A percentile compares a stretch with the other conserved stretches of the same genome.
These are phyloP conservation scores for Thelonectria blattea DNA, from an alignment of 2,329 filamentous ascomycete species.

Conservation along the genomic window DNA sequence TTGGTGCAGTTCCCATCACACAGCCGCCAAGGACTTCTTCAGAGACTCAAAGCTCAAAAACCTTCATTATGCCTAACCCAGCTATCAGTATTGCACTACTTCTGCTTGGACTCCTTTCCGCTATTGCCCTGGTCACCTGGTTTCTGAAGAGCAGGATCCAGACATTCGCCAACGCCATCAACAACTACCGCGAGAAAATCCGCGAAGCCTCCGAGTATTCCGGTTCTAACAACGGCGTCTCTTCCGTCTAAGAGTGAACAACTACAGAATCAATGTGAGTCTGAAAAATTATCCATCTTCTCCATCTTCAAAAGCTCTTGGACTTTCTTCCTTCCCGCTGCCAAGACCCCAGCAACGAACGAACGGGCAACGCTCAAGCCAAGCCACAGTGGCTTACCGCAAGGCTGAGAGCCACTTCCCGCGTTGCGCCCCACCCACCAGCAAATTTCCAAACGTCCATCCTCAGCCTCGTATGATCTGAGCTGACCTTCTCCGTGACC, in stretches of 20 bases:
- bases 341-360: background rate
- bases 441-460: constrained; percentile 33
- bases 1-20: background rate
- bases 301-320: background rate
- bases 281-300: too few species aligned
- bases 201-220: constrained; percentile 16
- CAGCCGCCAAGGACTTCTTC: background rate
- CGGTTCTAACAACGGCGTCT: constrained; percentile 18
- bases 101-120: constrained; percentile 39
- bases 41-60: background rate
- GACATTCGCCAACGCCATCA: constrained; percentile 39
- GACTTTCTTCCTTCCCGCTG: background rate
- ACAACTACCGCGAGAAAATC: constrained; percentile 28
- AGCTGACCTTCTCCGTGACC: constrained; percentile 32
- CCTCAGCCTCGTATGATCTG: constrained; percentile 39
- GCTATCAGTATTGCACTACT: constrained; percentile 42
- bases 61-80: constrained; percentile 37
- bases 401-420: constrained; percentile 29
- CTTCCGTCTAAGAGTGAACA: constrained; percentile 23
- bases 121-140: constrained; percentile 40
- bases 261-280: too few species aligned
- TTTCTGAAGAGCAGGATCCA: constrained; percentile 39
- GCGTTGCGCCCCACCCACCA: constrained; percentile 19
- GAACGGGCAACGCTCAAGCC: constrained; percentile 15
- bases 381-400: constrained; percentile 32